A percentile compares a stretch with the other conserved stretches of the same genome.
Conservation (phyloP, 1,284 basidiomycete genomes). For the Boletellus sp. region DNA sequence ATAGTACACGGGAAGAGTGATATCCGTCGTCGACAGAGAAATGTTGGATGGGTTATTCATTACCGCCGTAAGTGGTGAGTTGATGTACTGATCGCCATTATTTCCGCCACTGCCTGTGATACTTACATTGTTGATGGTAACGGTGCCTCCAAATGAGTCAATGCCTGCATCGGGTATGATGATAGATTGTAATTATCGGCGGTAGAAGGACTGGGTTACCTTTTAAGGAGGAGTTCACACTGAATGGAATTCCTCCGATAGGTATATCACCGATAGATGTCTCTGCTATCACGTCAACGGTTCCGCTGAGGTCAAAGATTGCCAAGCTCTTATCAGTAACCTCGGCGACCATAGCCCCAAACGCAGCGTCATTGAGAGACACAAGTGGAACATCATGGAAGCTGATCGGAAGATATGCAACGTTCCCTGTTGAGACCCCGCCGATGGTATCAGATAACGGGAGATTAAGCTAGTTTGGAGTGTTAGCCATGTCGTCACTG, state of each 20-base stretch:
- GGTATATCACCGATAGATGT: slow-evolving; percentile 69
- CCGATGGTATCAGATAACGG: slow-evolving; percentile 50
- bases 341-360: slow-evolving; percentile 55
- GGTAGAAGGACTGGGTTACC: slow-evolving; percentile 33
- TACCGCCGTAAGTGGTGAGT: slow-evolving; percentile 49
- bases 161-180: slow-evolving; percentile 38
- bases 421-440: slow-evolving; percentile 67
- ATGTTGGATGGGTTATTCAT: slow-evolving; percentile 69
- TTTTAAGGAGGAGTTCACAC: slow-evolving; percentile 52
- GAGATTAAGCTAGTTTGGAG: slow-evolving; percentile 46
- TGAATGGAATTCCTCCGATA: slow-evolving; percentile 63
- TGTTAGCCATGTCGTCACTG: slow-evolving; percentile 7
- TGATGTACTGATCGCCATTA: slow-evolving; percentile 53
- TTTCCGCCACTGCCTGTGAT: slow-evolving; percentile 60
- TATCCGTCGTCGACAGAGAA: slow-evolving; percentile 56
- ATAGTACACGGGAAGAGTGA: slow-evolving; percentile 60
- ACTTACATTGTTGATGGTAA: slow-evolving; percentile 49
- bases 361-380: slow-evolving; percentile 53
- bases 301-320: slow-evolving; percentile 53
- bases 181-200: neutral
- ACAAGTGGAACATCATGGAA: slow-evolving; percentile 57
- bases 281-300: slow-evolving; percentile 58
- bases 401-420: slow-evolving; percentile 53
- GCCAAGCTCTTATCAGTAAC: slow-evolving; percentile 52
- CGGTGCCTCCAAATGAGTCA: slow-evolving; percentile 50